Base-by-base conservation (phyloP, 2,329 filamentous ascomycete genomes). In the Epichloe baconii region DNA sequence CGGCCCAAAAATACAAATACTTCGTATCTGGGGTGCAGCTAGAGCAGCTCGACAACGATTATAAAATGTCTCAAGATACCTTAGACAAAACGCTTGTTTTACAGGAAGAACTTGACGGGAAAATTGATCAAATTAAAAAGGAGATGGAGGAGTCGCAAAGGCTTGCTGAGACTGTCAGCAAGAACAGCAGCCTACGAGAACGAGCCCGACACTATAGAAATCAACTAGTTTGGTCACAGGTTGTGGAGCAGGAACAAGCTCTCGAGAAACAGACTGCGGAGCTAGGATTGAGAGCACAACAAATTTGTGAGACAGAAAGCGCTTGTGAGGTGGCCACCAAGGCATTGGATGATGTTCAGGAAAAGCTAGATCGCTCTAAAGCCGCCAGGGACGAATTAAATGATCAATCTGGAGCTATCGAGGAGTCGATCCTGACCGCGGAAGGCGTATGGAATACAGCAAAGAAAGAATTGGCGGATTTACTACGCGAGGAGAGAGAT, bases 1-100 rank as follows among this genome's bases (percentile, higher is more conserved):
- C 89, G 0, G 72, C 79, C 3, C 83, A 91, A 54, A 98, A 98
- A 65, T 98, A 97, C 74, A 93, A 88, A 58, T 96, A 96, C 62
- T 98, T 98, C 63, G 79, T 95, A 54, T 88, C 90, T 59, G 93
- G 93, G 26, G 94, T 95, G 0, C 90, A 97, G 60, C 78, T 98
- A 1, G 88, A 97, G 64, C 85, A 91, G 59, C 76, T 98, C 10
- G 88, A 95, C 63, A 83, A 88, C 55, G 93, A 98, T 62, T 98
- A 98, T 66, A 80, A 83, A 53, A 73, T 95, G 52, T 81, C 96
- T 14, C 82, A 85, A 54, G 85, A 95, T 57, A 84, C 80, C 3
- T 74, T 93, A 19, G 86, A 95, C 56, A 79, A 79, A 36, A 87
- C 66, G 2, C 52, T 67, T 2, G 52, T 64, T n/a, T 57, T 69